Conservation (phyloP, 2,329 filamentous ascomycete genomes). For the Aureobasidium sp. region DNA sequence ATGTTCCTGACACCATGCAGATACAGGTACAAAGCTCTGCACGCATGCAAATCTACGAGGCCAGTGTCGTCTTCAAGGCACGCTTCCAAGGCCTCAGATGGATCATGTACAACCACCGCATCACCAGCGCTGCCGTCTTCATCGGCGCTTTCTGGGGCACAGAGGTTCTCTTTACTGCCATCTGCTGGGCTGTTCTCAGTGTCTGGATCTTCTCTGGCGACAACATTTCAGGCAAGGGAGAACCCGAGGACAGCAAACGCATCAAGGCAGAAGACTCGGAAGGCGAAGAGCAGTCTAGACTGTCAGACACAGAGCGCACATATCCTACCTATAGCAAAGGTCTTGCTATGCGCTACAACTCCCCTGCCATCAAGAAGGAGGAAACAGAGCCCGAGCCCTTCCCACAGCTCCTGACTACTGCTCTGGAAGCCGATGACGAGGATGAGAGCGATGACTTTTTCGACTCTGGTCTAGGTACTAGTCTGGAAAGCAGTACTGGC, state of each 20-base stretch:
- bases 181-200: conserved; percentile 55
- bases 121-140: conserved; percentile 61
- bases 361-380: conserved; percentile 24
- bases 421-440: conserved; percentile 33
- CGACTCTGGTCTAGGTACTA: conserved; percentile 43
- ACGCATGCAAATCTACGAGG: conserved; percentile 66
- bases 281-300: conserved; percentile 17
- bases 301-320: conserved; percentile 41
- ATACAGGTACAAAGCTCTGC: conserved; percentile 63
- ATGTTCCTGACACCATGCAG: conserved; percentile 46
- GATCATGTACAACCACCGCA: conserved; percentile 77
- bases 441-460: conserved; percentile 38
- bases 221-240: conserved; percentile 17
- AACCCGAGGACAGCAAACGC: conserved; percentile 9
- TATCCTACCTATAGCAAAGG: conserved; percentile 42
- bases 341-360: conserved; percentile 29
- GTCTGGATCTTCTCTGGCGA: conserved; percentile 29
- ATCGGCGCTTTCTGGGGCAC: conserved; percentile 67
- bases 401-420: conserved; percentile 17
- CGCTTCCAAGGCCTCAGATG: conserved; percentile 67
- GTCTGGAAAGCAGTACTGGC: conserved; percentile 34
- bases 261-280: conserved; percentile 23
- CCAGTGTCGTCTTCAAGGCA: conserved; percentile 61
- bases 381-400: conserved; percentile 17
- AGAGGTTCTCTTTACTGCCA: conserved; percentile 58